Base-by-base conservation (phyloP, 2,329 filamentous ascomycete genomes). In the Fusarium camptoceras region DNA sequence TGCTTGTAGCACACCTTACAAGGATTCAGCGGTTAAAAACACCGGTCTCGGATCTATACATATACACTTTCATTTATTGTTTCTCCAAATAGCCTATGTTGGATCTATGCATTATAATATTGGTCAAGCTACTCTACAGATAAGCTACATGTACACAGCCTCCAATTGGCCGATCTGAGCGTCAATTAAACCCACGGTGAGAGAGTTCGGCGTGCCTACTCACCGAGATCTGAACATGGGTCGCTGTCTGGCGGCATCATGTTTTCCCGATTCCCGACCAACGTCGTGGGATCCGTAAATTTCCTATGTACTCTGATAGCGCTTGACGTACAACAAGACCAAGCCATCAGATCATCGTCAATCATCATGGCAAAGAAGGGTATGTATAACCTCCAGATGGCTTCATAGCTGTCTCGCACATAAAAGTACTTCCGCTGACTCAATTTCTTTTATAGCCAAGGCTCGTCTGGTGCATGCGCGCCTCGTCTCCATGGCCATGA, bases 401-500 rank as follows among this genome's bases (percentile, higher is more conserved):
- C n/a, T 41, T 30, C 11, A 18, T 14, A 20, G 41, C 5, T 3
- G 2, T 12, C 4, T 18, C 6, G 22, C 3, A 5, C 18, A 22
- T 14, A 5, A 24, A n/a, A n/a, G 16, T n/a, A 25, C 12, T 39
- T 6, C 20, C 16, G 41, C 64, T 73, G 31, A 75, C 65, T n/a
- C 43, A 54, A 60, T 28, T 42, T 25, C 16, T 31, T 25, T 8
- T 41, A 41, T 80, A 97, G 94, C 86, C 66, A 98, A 98, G 86
- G 93, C 94, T 78, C 94, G 97, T 80, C 91, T 95, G 73, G 91
- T 99, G 79, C 89, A 93, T 79, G 95, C 98, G 81, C 94, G 96
- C 80, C 91, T 99, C 73, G 86, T 99, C 80, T 97, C 94, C 70
- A 99, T 99, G 96, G 96, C 96, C 80, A 91, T 97, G 91, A 99